Conservation (phyloP, 768 basidiomycete species). For the Gloeopeniophorella convolvens region DNA sequence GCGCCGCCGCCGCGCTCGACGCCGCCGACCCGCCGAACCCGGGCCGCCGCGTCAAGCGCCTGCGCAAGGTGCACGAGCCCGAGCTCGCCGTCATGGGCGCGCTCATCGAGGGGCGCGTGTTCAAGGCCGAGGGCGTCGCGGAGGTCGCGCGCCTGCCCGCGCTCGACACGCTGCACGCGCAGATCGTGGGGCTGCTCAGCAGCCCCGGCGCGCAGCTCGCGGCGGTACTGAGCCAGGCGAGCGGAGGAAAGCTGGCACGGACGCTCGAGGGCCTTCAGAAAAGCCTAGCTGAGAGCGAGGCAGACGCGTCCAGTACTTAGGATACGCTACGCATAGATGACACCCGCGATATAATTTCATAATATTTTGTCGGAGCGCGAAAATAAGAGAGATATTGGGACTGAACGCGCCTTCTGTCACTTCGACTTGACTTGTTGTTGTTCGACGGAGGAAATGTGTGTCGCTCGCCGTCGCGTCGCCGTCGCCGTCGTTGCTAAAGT, state of each 20-base stretch:
- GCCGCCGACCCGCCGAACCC: slow-evolving; percentile 64
- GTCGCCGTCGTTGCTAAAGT: slow-evolving; percentile 10
- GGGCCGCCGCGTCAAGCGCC: slow-evolving; percentile 59
- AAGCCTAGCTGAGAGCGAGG: slow-evolving; percentile 48
- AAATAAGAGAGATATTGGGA: too few species aligned
- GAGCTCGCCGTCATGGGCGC: slow-evolving; percentile 73
- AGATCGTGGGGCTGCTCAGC: slow-evolving; percentile 80
- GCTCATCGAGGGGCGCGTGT: slow-evolving; percentile 68
- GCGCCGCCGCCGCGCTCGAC: slow-evolving; percentile 38
- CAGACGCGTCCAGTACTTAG: neutral
- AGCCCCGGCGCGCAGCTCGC: slow-evolving; percentile 69
- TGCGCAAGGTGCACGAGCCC: slow-evolving; percentile 49
- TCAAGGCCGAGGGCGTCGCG: slow-evolving; percentile 52
- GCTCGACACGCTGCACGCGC: slow-evolving; percentile 68
- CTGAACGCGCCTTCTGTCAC: too few species aligned
- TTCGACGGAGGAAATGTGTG: slow-evolving; percentile 16
- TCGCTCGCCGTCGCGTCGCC: slow-evolving; percentile 7
- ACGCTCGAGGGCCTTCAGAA: slow-evolving; percentile 71
- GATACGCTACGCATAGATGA: too few species aligned
- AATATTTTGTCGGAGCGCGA: neutral
- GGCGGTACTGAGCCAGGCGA: slow-evolving; percentile 59
- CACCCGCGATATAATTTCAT: too few species aligned
- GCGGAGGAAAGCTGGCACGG: slow-evolving; percentile 61
- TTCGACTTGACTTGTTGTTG: too few species aligned
- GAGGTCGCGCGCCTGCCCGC: slow-evolving; percentile 70